These are phyloP conservation scores for Solanum etuberosum DNA, from an alignment of 257 asterid genomes.

Conservation along the genomic window DNA sequence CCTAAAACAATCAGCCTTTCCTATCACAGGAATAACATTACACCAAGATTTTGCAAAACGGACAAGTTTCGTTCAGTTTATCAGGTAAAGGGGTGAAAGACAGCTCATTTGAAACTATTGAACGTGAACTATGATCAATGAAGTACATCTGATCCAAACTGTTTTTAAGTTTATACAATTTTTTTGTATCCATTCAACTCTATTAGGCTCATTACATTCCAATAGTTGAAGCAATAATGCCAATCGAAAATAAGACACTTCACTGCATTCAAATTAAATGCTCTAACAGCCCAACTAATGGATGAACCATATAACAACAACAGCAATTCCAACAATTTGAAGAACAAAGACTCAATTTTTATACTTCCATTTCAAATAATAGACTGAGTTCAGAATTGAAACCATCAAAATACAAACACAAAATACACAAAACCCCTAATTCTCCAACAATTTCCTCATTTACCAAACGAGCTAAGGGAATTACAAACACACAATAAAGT, in stretches of 20 bases:
- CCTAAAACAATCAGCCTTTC: not conserved
- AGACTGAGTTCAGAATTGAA: not conserved
- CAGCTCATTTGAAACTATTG: not conserved
- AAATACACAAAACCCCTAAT: conserved; percentile 2
- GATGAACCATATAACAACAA: not conserved
- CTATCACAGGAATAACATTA: not conserved
- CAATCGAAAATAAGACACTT: not conserved
- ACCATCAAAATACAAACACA: not conserved
- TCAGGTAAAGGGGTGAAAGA: not conserved
- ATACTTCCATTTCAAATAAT: not conserved
- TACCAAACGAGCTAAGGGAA: not conserved
- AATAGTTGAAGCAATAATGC: not conserved
- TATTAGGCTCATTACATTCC: not conserved
- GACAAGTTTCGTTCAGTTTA: not conserved
- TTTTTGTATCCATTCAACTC: not conserved
- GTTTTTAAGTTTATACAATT: not conserved
- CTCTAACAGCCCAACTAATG: not conserved
- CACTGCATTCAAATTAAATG: not conserved
- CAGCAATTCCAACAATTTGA: not conserved
- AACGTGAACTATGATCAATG: not conserved
- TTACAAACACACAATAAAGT: not conserved
- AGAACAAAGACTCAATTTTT: not conserved
- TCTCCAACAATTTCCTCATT: not conserved
- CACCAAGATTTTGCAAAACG: not conserved
- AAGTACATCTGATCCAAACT: not conserved